phyloP scores from a whole-genome alignment of 2,329 filamentous ascomycete genomes.

The Colletotrichum sp. region DNA sequence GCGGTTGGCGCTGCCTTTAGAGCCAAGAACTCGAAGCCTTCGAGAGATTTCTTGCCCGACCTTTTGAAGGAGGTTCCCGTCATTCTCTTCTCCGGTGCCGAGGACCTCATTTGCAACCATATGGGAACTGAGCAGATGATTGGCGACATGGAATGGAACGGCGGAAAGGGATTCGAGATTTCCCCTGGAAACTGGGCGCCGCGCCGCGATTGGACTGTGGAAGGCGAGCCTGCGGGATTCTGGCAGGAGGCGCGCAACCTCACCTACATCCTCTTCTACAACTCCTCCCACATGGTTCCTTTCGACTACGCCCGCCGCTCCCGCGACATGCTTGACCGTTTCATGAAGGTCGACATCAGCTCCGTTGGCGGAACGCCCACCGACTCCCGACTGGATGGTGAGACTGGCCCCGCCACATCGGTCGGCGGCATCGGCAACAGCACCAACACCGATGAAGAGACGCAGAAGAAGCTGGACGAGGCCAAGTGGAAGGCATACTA shows the following conservation, averaged over 20 bases:
- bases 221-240: constrained; percentile 84
- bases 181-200: constrained; percentile 89
- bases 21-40: constrained; percentile 72
- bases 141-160: constrained; percentile 89
- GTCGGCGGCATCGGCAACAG: constrained; percentile 71
- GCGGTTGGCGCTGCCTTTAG: constrained; percentile 76
- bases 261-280: constrained; percentile 94
- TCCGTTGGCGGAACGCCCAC: constrained; percentile 82
- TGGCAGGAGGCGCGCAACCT: constrained; percentile 96
- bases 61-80: constrained; percentile 79
- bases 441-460: constrained; percentile 69
- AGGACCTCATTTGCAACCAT: constrained; percentile 97
- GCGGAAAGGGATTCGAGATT: constrained; percentile 87
- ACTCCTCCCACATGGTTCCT: constrained; percentile 97
- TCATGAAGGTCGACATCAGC: constrained; percentile 91
- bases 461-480: constrained; percentile 75
- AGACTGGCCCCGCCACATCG: constrained; percentile 78
- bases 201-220: constrained; percentile 93
- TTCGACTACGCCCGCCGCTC: constrained; percentile 88
- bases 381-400: constrained; percentile 83
- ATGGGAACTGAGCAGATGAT: constrained; percentile 92
- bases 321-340: constrained; percentile 96
- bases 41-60: constrained; percentile 76
- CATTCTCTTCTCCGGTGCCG: constrained; percentile 88
- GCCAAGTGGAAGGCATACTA: constrained; percentile 91